phyloP scores from a whole-genome alignment of 805 yeast genomes.

The Candida berthetii region DNA sequence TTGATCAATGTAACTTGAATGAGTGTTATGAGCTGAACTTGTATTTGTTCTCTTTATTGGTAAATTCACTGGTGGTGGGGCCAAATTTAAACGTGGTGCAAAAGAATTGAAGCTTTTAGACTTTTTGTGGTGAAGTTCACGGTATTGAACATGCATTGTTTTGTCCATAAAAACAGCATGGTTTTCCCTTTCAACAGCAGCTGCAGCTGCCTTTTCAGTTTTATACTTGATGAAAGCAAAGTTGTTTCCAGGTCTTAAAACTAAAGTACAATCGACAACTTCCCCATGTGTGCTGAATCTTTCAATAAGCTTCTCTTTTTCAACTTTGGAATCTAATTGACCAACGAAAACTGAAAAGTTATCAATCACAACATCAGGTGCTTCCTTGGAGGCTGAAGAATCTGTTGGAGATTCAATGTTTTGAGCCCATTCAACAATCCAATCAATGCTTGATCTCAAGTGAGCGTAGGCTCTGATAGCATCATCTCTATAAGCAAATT shows the following conservation, averaged over 20 bases:
- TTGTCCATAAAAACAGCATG: conserved; percentile 68
- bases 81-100: conserved; percentile 43
- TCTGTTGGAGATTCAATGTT: conserved; percentile 53
- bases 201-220: conserved; percentile 69
- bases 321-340: conserved; percentile 50
- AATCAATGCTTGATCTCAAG: conserved; percentile 45
- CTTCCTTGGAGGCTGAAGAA: conserved; percentile 3
- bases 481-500: conserved; percentile 78
- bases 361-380: conserved; percentile 47
- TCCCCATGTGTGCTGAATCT: conserved; percentile 67
- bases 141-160: conserved; percentile 82
- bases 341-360: conserved; percentile 75
- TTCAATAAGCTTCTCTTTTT: conserved; percentile 46
- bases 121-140: conserved; percentile 43
- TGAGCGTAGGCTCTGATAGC: conserved; percentile 81
- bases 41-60: conserved; percentile 34
- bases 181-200: conserved; percentile 82
- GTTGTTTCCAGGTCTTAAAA: conserved; percentile 40
- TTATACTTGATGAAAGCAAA: conserved; percentile 73
- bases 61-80: conserved; percentile 79
- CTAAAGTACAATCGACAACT: conserved; percentile 48
- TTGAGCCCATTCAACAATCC: conserved; percentile 81
- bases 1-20: not conserved
- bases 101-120: conserved; percentile 13
- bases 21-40: conserved; percentile 16